Conservation (phyloP, 2,329 filamentous ascomycete species). For the Corniculantispora saksenae region DNA sequence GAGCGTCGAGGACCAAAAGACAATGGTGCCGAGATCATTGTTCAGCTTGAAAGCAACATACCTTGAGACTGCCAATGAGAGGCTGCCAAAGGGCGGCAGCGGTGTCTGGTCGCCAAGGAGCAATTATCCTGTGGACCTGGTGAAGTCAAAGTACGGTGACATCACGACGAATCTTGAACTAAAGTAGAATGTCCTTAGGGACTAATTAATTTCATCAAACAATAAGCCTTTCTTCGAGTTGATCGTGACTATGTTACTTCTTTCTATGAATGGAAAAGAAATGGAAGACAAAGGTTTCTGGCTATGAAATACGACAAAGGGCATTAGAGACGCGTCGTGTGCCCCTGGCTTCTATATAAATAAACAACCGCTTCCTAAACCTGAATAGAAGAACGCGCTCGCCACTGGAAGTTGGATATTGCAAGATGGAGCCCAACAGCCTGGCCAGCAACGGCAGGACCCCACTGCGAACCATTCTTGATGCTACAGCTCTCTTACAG, state of each 20-base stretch:
- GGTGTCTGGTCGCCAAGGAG: background rate
- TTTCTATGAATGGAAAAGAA: no score
- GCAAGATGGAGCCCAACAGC: background rate
- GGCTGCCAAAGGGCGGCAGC: background rate
- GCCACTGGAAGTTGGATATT: no score
- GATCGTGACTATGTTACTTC: no score
- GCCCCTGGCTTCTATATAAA: no score
- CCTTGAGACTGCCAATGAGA: background rate
- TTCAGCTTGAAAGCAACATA: background rate
- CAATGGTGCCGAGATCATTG: background rate
- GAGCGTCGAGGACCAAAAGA: background rate
- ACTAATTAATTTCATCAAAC: no score
- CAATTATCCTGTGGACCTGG: background rate
- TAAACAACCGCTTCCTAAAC: no score
- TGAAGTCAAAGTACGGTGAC: background rate
- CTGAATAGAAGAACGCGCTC: no score
- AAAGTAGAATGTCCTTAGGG: no score
- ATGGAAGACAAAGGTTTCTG: no score
- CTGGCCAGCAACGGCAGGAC: background rate
- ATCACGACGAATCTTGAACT: background rate
- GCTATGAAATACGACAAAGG: no score
- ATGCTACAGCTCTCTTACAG: background rate
- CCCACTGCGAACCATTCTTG: background rate
- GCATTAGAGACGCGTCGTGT: no score
- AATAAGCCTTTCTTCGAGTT: no score